Conservation (phyloP, 805 yeast genomes). For the Ogataea degrootiae region DNA sequence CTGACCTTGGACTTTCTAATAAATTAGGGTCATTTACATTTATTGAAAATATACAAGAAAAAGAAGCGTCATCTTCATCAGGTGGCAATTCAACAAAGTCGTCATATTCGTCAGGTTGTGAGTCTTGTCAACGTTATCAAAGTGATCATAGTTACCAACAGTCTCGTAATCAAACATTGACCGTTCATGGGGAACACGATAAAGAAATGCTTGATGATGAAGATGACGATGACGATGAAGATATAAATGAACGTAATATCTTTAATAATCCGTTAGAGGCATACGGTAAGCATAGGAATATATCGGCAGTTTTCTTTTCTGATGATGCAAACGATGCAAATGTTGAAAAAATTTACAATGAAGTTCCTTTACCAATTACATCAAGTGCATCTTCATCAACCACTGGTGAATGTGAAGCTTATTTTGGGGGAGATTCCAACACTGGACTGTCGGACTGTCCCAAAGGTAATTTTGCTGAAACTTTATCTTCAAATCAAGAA, state of each 20-base stretch:
- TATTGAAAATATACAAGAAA: slow-evolving; percentile 12
- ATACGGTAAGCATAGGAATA: slow-evolving; percentile 10
- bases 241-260: not conserved
- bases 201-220: not conserved
- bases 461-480: no score
- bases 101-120: slow-evolving; percentile 8
- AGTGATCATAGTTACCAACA: not conserved
- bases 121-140: slow-evolving; percentile 3
- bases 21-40: slow-evolving; percentile 11
- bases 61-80: slow-evolving; percentile 5
- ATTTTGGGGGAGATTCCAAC: not conserved
- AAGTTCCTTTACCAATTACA: slow-evolving; percentile 15
- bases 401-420: not conserved
- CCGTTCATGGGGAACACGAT: not conserved
- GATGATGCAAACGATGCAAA: slow-evolving; percentile 20
- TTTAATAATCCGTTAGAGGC: not conserved
- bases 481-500: not conserved
- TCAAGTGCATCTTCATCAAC: slow-evolving; percentile 11
- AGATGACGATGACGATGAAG: no score
- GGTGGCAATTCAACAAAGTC: slow-evolving; percentile 10
- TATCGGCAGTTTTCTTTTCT: slow-evolving; percentile 25
- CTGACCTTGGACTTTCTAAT: not conserved
- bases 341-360: slow-evolving; percentile 20
- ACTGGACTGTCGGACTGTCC: not conserved
- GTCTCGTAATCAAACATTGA: no score